Percentiles rank a stretch among this genome's conserved stretches.
These are phyloP conservation scores for Beauveria scarabaeidicola DNA, from an alignment of 2,329 filamentous ascomycete genomes.

Conservation along the genomic window DNA sequence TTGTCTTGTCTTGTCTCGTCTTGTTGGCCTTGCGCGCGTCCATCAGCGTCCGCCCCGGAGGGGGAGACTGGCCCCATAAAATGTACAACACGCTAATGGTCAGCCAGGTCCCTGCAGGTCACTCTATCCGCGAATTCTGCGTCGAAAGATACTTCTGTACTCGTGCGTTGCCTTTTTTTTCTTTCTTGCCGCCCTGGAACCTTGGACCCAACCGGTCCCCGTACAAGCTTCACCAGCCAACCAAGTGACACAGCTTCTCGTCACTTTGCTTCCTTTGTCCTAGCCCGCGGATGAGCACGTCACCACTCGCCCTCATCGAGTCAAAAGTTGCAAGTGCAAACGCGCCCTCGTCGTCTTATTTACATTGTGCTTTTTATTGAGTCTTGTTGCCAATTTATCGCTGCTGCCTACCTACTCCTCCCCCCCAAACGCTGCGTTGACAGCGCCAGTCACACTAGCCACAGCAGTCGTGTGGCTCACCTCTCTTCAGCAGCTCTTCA, in stretches of 20 bases:
- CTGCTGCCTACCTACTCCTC: background rate
- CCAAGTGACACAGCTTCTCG: too few relatives aligned
- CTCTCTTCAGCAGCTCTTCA: background rate
- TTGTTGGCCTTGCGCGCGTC: background rate
- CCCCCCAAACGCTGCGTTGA: background rate
- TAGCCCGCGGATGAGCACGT: constrained; percentile 6
- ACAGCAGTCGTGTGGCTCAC: background rate
- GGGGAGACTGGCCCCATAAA: background rate
- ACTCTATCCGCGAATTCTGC: background rate
- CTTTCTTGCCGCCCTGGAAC: background rate
- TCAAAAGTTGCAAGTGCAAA: background rate
- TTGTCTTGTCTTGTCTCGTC: background rate
- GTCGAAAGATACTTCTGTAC: constrained; percentile 5
- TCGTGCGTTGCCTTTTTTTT: background rate
- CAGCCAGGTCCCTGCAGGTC: constrained; percentile 5
- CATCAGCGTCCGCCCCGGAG: background rate
- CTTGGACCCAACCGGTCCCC: too few relatives aligned
- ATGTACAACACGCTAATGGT: constrained; percentile 13
- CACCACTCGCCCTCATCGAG: background rate
- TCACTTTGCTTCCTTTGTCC: background rate
- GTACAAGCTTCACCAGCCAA: background rate
- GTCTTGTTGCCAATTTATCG: background rate
- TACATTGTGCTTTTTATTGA: background rate
- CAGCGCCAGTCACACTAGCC: background rate
- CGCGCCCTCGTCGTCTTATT: background rate